Evolutionary conservation across 2,329 filamentous ascomycete genomes (phyloP), one percentile per base, ranked within the genome.

Genomic region (Cephalotrichum gorgonifer): DNA sequence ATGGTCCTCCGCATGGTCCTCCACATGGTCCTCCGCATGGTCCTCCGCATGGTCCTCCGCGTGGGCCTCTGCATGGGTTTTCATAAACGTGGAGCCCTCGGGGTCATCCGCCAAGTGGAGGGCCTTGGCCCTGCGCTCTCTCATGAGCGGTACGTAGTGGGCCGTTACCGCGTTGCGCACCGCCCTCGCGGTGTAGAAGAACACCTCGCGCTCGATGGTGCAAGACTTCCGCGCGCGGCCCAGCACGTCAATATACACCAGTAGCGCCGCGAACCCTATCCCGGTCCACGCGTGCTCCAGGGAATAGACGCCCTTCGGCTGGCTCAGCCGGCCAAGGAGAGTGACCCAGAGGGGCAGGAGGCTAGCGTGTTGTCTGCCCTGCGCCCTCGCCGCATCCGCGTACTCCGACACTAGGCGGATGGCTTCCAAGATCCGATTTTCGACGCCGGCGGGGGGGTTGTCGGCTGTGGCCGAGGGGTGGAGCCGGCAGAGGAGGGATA

Each of bases 401-500:
- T 50, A 47, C 26, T 50, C 33, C 28, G 47, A 33, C 14, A 51
- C 47, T 42, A 54, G 43, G 17, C 49, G 43, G 4, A 49, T 31
- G 7, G 51, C 50, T 6, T 52, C 49, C 7, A 43, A 38, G 26
- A 49, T 46, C 5, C 38, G 46, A 26, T 49, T 48, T 7, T 42
- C 38, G 14, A 20, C 27, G 22, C 30, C 26, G n/a, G 50, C 44
- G 14, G 39, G 43, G n/a, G 28, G 48, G 41, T 44, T 50, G 14
- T 33, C 23, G 1, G 50, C 48, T 9, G 44, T 38, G 12, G 47
- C 47, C 2, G 7, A 6, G 12, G 47, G 41, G 12, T 49, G 47
- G 3, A 43, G 25, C 27, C 35, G 39, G 33, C 52, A 49, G 25
- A 54, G 44, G 15, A 53, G 39, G n/a, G 35, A 23, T n/a, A 53